phyloP scores from a whole-genome alignment of 164 flowering plant species.

The Berberis thunbergii region DNA sequence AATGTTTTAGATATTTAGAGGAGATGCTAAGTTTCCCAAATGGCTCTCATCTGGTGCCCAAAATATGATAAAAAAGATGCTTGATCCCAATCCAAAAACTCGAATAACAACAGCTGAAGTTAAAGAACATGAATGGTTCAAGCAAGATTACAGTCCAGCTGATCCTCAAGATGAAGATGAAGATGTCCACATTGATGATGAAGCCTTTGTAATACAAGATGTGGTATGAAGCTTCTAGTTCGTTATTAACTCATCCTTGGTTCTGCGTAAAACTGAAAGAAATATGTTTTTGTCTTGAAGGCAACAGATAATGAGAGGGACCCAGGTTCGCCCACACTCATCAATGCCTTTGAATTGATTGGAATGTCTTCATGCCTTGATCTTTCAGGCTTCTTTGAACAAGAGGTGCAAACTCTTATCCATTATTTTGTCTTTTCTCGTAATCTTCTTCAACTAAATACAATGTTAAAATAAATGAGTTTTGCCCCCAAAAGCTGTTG shows the following conservation, averaged over 20 bases:
- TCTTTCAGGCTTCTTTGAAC: slow-evolving; percentile 93
- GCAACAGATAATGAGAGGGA: slow-evolving; percentile 35
- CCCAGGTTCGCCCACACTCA: slow-evolving; percentile 40
- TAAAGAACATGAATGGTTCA: slow-evolving; percentile 75
- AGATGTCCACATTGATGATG: slow-evolving; percentile 35
- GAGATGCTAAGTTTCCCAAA: slow-evolving; percentile 66
- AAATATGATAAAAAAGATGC: slow-evolving; percentile 63
- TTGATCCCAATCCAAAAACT: slow-evolving; percentile 81
- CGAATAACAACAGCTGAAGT: slow-evolving; percentile 62
- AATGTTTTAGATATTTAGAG: slow-evolving; percentile 62
- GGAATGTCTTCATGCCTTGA: slow-evolving; percentile 95
- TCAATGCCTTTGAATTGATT: slow-evolving; percentile 92
- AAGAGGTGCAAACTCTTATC: slow-evolving; percentile 49
- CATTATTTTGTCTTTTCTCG: too few species aligned
- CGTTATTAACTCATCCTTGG: background rate
- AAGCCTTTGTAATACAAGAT: slow-evolving; percentile 49
- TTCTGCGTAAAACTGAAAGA: slow-evolving; percentile 1
- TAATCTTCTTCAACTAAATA: too few species aligned
- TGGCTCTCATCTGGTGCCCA: slow-evolving; percentile 75
- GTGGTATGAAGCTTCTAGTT: slow-evolving; percentile 17
- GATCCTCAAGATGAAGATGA: slow-evolving; percentile 61
- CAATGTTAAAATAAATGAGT: too few species aligned
- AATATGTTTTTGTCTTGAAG: slow-evolving; percentile 19
- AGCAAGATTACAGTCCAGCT: slow-evolving; percentile 51
- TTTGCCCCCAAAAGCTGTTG: too few species aligned